phyloP scores from a whole-genome alignment of 371 early-diverging fungal genomes.

The Lichtheimia ornata region DNA sequence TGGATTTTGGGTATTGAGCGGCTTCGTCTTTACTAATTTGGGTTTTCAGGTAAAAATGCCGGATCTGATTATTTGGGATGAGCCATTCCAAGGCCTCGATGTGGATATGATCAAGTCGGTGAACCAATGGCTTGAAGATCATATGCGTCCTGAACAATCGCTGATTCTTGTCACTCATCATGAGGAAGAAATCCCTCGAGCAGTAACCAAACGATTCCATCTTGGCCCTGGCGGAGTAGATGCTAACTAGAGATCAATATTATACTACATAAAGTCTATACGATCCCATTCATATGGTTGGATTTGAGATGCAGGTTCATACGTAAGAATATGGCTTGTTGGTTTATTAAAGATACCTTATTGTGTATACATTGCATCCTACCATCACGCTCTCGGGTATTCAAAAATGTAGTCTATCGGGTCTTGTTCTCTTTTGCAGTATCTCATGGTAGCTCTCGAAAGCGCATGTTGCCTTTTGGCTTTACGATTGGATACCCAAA shows the following conservation, averaged over 20 bases:
- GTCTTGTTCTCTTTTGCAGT: no score
- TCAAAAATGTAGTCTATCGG: no score
- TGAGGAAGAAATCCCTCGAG: conserved; percentile 58
- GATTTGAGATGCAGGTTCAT: no score
- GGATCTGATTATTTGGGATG: conserved; percentile 59
- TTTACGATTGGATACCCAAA: no score
- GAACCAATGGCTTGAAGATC: conserved; percentile 51
- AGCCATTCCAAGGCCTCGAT: conserved; percentile 66
- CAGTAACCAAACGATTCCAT: conserved; percentile 36
- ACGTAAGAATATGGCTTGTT: no score
- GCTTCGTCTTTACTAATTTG: neutral
- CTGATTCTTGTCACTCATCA: conserved; percentile 66
- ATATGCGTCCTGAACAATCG: conserved; percentile 49
- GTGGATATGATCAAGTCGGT: conserved; percentile 42
- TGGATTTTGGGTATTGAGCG: neutral
- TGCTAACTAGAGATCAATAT: conserved; percentile 8
- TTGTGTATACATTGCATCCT: no score
- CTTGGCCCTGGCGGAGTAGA: conserved; percentile 32
- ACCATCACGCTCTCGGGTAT: no score
- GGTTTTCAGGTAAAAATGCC: conserved; percentile 46
- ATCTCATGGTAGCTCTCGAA: no score
- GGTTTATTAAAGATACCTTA: no score
- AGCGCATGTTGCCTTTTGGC: no score
- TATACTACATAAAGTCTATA: no score
- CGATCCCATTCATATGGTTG: no score